A percentile compares a stretch with the other conserved stretches of the same genome.
Evolutionary conservation across 257 asterid genomes (phyloP).

Genomic region (Cynanchum wilfordii): DNA sequence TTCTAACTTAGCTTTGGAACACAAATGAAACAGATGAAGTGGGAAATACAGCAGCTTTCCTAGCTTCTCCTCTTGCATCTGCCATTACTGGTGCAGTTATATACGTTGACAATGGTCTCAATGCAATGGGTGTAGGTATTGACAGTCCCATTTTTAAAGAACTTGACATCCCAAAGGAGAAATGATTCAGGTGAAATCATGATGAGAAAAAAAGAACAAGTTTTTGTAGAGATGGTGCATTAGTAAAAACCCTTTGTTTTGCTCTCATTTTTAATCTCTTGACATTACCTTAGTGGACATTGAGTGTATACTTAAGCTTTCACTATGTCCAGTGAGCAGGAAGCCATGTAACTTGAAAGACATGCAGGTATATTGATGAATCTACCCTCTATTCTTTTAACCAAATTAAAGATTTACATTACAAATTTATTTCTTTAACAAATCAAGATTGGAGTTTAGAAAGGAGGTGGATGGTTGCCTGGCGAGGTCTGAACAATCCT

Average conservation of each 20-base stretch:
- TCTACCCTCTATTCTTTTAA: too few relatives aligned
- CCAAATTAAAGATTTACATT: too few relatives aligned
- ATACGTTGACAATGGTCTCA: slow-evolving; percentile 83
- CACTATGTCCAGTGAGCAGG: too few relatives aligned
- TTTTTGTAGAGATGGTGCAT: background rate
- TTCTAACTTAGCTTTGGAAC: background rate
- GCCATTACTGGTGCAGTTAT: slow-evolving; percentile 81
- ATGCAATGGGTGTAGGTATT: slow-evolving; percentile 84
- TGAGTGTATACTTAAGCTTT: too few relatives aligned
- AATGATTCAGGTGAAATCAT: slow-evolving; percentile 15
- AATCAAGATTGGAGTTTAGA: too few relatives aligned
- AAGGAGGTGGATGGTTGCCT: too few relatives aligned
- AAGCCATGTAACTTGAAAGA: too few relatives aligned
- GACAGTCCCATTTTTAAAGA: slow-evolving; percentile 72
- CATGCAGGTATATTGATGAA: too few relatives aligned
- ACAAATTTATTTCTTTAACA: too few relatives aligned
- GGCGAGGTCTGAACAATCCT: too few relatives aligned
- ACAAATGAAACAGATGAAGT: slow-evolving; percentile 63
- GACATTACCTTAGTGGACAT: too few relatives aligned
- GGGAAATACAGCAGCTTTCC: slow-evolving; percentile 78
- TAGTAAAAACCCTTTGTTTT: slow-evolving; percentile 13
- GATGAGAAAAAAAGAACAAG: background rate
- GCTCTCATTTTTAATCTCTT: background rate
- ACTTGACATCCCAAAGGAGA: slow-evolving; percentile 57
- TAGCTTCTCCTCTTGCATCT: slow-evolving; percentile 78